Base-by-base conservation (phyloP, 116 monocot species). In the Trichopus zeylanicus region DNA sequence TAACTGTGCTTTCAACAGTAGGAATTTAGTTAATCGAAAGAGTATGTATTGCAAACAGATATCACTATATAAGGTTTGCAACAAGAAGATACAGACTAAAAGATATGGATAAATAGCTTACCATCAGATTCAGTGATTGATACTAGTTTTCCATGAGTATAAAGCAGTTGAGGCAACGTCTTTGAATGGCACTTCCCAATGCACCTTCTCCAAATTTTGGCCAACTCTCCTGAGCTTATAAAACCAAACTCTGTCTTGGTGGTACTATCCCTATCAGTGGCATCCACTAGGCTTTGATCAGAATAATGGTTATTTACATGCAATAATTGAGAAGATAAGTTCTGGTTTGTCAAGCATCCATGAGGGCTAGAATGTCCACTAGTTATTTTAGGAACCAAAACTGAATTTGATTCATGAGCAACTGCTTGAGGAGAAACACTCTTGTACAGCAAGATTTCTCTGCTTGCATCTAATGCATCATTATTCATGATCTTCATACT, bases 121-220 rank as follows among this genome's bases (percentile, higher is more conserved):
- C 91, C 84, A 53, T 82, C 69, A 65, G 8, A 52, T 65, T 87
- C 84, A 46, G 74, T 73, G 11, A 91, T 67, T 16, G 97, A 91
- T 30, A 85, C 64, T 28, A 91, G 61, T 55, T 63, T 84, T 55
- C 85, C 97, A 75, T 91, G 75, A 54, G 48, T 49, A 59, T 9
- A 57, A 33, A 97, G 79, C 32, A 97, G 54, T 52, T 77, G 57
- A 67, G 70, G 79, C 60, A 97, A 66, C 55, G 76, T 82, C 62
- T 79, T 78, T 12, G 81, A 85, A 57, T 82, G 79, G 32, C 87
- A 91, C 29, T 60, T 74, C 15, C 81, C 77, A 31, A 97, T 77
- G 64, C 91, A 91, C 32, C 51, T 59, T 69, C 65, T 79, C 97
- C 97, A 97, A 61, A 97, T 75, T 26, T 65, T 77, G 51, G 64